Base-by-base conservation (phyloP, 306 rosid genomes). In the Geum urbanum region DNA sequence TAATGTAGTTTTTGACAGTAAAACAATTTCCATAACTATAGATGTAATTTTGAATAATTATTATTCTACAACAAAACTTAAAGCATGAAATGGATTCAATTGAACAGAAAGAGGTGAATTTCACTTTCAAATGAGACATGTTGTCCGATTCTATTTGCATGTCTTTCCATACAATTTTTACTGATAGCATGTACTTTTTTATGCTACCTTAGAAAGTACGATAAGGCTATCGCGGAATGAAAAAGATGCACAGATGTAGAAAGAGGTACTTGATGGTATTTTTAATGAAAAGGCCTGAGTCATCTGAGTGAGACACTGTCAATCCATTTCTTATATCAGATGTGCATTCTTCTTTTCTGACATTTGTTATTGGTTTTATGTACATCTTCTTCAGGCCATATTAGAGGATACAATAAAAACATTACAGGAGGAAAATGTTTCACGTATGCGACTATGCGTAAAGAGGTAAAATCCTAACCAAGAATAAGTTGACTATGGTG, bases 401-500 rank as follows among this genome's bases (percentile, higher is more conserved):
- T 77, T 83, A 77, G 85, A 86, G 71, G 91, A 86, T 79, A 63
- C 81, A 43, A 70, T 83, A 58, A 86, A 74, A 67, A 75, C 55
- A 62, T 74, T 89, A 72, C 78, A 8, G 69, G 72, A 78, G 64
- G 96, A 85, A 74, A 77, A 71, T n/a, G 85, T 56, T 70, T 68
- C 79, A 44, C 83, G 50, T 58, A 69, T 63, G 32, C 32, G 32
- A 27, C 32, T 27, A 27, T 27, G 3, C 84, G 74, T 71, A 82
- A 75, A 68, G 76, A 62, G 87, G 90, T 87, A 79, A 60, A 58
- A 58, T 9, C 59, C 32, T 78, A 63, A 41, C 69, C 60, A 37
- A 67, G 61, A 16, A 49, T 20, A 39, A 13, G 32, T 48, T 68
- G 57, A 51, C 49, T 2, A 46, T 43, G 51, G 4, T 27, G 4